Base-by-base conservation (phyloP, 2,329 filamentous ascomycete species). In the Dichotomopilus funicola region DNA sequence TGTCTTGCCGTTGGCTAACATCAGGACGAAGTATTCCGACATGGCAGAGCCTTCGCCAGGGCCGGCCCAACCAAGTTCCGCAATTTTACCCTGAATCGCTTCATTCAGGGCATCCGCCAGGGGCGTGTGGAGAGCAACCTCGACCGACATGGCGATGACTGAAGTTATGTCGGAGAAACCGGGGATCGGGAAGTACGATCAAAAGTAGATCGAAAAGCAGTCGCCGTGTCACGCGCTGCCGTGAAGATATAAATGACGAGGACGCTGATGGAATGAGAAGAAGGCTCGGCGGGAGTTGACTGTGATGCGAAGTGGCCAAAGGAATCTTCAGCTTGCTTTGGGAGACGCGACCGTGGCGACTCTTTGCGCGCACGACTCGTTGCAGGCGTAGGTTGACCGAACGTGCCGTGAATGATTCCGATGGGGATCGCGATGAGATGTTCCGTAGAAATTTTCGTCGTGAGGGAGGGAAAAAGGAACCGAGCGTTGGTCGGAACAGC, bases 1-100 rank as follows among this genome's bases (percentile, higher is more conserved):
- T 4, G 88, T 91, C 72, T 96, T 96, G 65, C 91, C 90, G 73
- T 96, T 97, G 60, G 89, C 89, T 36, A 99, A 82, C 92, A 97
- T 96, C 61, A 97, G 83, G 57, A 97, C 87, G 63, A 99, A 94
- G 74, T 97, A 99, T 74, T 99, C 94, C 57, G 91, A 87, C 57
- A 99, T 82, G 40, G 90, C 89, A 31, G 86, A 86, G 71, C 92
- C 90, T 64, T 89, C 87, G 59, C 86, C 88, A 63, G 87, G 87
- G 35, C 87, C 85, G 59, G 85, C 91, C 92, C 94, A 97, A 66
- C 91, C 92, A 63, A 91, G 86, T 73, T 99, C 92, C 57, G 90
- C 83, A 56, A 99, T 79, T 76, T 97, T 97, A 36, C 89, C 87
- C 72, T 94, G 89, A 61, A 97, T 91, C 43, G 86, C 86, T 64